Conservation (phyloP, 2,329 filamentous ascomycete species). For the Lachnellula willkommii region DNA sequence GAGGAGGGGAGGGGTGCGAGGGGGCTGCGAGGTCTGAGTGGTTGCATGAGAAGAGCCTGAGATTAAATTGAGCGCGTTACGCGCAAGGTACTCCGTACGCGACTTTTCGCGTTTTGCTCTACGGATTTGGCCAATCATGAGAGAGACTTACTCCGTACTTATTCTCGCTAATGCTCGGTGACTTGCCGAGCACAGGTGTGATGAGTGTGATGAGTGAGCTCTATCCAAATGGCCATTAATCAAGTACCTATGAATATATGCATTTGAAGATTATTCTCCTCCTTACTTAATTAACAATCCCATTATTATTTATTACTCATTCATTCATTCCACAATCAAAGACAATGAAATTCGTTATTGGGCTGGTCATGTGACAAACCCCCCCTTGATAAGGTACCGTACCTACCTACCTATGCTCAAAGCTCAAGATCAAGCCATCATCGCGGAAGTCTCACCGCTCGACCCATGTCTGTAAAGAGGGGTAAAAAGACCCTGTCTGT, state of each 20-base stretch:
- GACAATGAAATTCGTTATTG: neutral
- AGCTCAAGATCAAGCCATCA: too few relatives aligned
- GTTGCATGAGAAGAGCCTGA: neutral
- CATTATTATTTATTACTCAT: neutral
- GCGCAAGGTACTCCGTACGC: neutral
- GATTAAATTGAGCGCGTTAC: slow-evolving; percentile 1
- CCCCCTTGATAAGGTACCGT: neutral
- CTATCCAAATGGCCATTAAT: too few relatives aligned
- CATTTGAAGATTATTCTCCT: too few relatives aligned
- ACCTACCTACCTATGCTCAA: neutral
- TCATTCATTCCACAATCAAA: neutral
- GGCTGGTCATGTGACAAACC: neutral
- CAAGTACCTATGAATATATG: too few relatives aligned
- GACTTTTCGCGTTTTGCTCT: slow-evolving; percentile 6
- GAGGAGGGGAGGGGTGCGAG: neutral
- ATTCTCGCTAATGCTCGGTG: neutral
- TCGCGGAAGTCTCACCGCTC: neutral
- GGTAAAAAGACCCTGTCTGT: neutral
- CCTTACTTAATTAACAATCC: neutral
- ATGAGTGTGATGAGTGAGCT: neutral
- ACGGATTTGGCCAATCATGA: slow-evolving; percentile 1
- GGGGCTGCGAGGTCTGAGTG: slow-evolving; percentile 1
- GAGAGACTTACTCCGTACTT: neutral
- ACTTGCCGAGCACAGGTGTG: neutral
- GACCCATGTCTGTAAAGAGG: neutral